Base-by-base conservation (phyloP, 495 filamentous ascomycete genomes). In the Penicillium fimorum region DNA sequence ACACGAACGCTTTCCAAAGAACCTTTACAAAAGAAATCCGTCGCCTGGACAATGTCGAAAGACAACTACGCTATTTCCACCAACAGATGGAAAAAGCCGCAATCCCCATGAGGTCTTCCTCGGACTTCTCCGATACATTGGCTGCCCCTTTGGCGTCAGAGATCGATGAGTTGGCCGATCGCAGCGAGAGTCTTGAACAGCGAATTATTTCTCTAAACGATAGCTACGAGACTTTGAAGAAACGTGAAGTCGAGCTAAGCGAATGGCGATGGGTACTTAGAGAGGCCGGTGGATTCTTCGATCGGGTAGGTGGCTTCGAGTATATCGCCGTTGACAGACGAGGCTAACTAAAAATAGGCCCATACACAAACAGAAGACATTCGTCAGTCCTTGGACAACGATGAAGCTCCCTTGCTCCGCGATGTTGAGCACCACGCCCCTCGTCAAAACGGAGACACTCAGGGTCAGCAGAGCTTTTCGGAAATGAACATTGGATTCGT, bases 401-500 rank as follows among this genome's bases (percentile, higher is more conserved):
- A 94, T 60, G 86, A 88, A 66, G 87, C 88, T 57, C 88, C 88
- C 32, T 76, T 95, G 50, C 82, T 96, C 59, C 84, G 86, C 70
- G 88, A 95, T 68, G 86, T 97, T 55, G 92, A 97, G 70, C 90
- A 94, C 63, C 82, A 91, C 68, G 65, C 57, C 25, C 62, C 69
- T 15, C 70, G 70, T 18, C 76, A 82, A 56, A 90, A 90, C 64
- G 84, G 86, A 40, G 87, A 93, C 59, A 78, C 83, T 55, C 83
- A 84, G 47, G 90, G 75, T 27, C 82, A 92, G 66, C 88, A 89
- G 63, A 92, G 91, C 42, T 93, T 97, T 69, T 90, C 89, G 8
- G 89, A 90, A 46, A 95, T 96, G 90, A 96, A 96, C 70, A 97
- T 99, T 63, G 95, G 95, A n/a, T 97, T 99, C 62, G 94, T 99